Percentiles rank a stretch among this genome's conserved stretches.
Conservation (phyloP, 2,329 filamentous ascomycete genomes). For the Aulographum hederae region DNA sequence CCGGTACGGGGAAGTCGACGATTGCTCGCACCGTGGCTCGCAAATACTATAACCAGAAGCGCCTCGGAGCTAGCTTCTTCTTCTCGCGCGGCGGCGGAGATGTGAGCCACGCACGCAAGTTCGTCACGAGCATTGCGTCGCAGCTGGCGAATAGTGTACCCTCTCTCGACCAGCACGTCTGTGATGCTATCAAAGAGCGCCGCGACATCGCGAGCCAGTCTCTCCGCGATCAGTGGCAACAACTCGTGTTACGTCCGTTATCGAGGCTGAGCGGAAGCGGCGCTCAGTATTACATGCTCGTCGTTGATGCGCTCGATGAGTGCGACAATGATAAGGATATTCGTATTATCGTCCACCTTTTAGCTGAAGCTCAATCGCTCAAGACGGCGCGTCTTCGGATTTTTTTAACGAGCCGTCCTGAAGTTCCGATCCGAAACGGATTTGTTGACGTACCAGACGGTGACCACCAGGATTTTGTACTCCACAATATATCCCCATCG, state of each 20-base stretch:
- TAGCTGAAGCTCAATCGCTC: slow-evolving; percentile 5
- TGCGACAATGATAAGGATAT: slow-evolving; percentile 10
- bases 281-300: slow-evolving; percentile 13
- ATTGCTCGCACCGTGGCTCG: slow-evolving; percentile 13
- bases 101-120: slow-evolving; percentile 1
- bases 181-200: slow-evolving; percentile 7
- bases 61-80: slow-evolving; percentile 15
- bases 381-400: slow-evolving; percentile 6
- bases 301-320: slow-evolving; percentile 15
- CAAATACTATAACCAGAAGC: slow-evolving; percentile 2
- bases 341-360: slow-evolving; percentile 6
- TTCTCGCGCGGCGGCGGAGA: slow-evolving; percentile 10
- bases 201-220: slow-evolving; percentile 12
- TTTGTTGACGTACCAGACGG: slow-evolving; percentile 6
- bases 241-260: slow-evolving; percentile 4
- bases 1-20: slow-evolving; percentile 17
- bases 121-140: slow-evolving; percentile 1
- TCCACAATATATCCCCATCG: slow-evolving; percentile 4
- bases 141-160: slow-evolving; percentile 1
- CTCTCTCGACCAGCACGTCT: neutral
- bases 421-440: slow-evolving; percentile 7
- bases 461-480: slow-evolving; percentile 4
- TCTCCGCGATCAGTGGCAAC: slow-evolving; percentile 18
- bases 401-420: slow-evolving; percentile 10
- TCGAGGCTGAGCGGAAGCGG: neutral